Evolutionary conservation across 2,329 filamentous ascomycete species (phyloP).

Genomic region (Diaporthe ampelina): DNA sequence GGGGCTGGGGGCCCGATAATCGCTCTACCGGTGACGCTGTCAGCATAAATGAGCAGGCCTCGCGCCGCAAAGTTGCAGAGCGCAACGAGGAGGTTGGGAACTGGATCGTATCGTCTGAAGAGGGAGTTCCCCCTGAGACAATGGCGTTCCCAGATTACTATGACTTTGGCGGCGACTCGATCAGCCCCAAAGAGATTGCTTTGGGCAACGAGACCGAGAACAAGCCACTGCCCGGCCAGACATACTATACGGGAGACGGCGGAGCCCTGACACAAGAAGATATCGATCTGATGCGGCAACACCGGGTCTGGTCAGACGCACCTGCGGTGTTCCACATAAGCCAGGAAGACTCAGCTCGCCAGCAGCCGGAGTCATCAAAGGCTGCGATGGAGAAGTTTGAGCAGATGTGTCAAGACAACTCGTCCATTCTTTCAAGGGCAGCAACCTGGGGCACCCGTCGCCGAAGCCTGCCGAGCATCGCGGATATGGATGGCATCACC

Average conservation of each 20-base stretch:
- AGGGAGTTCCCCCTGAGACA: slow-evolving; percentile 44
- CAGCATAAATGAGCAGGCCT: slow-evolving; percentile 65
- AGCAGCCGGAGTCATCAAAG: slow-evolving; percentile 66
- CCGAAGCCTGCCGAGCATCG: slow-evolving; percentile 71
- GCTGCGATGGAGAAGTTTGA: slow-evolving; percentile 68
- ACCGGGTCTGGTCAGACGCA: slow-evolving; percentile 64
- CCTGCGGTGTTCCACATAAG: slow-evolving; percentile 63
- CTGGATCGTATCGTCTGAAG: slow-evolving; percentile 59
- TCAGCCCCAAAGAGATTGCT: slow-evolving; percentile 58
- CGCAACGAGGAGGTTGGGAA: slow-evolving; percentile 64
- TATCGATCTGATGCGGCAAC: slow-evolving; percentile 62
- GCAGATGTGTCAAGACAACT: slow-evolving; percentile 66
- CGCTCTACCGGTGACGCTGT: slow-evolving; percentile 59
- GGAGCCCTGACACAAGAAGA: slow-evolving; percentile 62
- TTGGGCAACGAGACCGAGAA: slow-evolving; percentile 65
- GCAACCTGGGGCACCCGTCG: slow-evolving; percentile 80
- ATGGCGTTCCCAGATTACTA: slow-evolving; percentile 40
- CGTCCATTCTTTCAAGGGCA: slow-evolving; percentile 71
- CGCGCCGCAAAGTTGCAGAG: slow-evolving; percentile 57
- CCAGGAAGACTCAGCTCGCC: slow-evolving; percentile 48
- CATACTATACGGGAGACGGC: slow-evolving; percentile 60
- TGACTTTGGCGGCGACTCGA: slow-evolving; percentile 51
- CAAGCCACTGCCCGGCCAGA: slow-evolving; percentile 61
- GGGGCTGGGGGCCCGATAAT: slow-evolving; percentile 62
- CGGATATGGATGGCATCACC: slow-evolving; percentile 71